Evolutionary conservation across 805 yeast genomes (phyloP), one percentile per base, ranked within the genome.

Genomic region (Hanseniaspora mollemarum): DNA sequence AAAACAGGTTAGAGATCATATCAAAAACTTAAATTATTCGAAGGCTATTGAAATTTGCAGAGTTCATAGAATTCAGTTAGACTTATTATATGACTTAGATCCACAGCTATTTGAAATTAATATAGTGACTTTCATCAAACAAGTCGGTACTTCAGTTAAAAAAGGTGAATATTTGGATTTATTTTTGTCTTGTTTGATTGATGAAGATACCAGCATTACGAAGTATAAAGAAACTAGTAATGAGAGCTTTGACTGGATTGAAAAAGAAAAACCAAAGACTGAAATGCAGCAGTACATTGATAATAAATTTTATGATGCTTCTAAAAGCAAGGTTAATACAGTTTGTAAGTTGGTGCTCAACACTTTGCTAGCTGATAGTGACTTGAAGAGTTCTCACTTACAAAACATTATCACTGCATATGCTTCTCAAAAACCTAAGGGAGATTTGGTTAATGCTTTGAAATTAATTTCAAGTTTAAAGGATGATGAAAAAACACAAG

Each of bases 11-110:
- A 75, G 98, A 56, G 71, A 74, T 31, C 73, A 74, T 56, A 86
- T 92, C 54, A 70, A 73, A 31, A 67, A 70, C 0, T 70, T 66
- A 52, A 68, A 77, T 32, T 92, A 82, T 59, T 69, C 67, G 43
- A 72, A 71, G n/a, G 98, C 98, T 0, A 87, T 90, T 58, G 57
- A 76, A 40, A 75, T 81, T 7, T 92, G 97, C 68, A 78, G 96
- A 56, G 79, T 87, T 1, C 96, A 92, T 64, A 77, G 99, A 65
- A 83, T 92, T 53, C 90, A 90, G 60, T 67, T 92, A 64, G 96
- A 92, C 64, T 76, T 92, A 32, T 68, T 92, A 51, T 84, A 87
- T 67, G 99, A 92, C 63, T 86, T 84, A 66, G 80, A 79, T 52
- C 94, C 96, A 1, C 73, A 71, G 25, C 66, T 76, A 45, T 92